These are phyloP conservation scores for Tuber indicum DNA, from an alignment of 495 filamentous ascomycete species.

Conservation along the genomic window DNA sequence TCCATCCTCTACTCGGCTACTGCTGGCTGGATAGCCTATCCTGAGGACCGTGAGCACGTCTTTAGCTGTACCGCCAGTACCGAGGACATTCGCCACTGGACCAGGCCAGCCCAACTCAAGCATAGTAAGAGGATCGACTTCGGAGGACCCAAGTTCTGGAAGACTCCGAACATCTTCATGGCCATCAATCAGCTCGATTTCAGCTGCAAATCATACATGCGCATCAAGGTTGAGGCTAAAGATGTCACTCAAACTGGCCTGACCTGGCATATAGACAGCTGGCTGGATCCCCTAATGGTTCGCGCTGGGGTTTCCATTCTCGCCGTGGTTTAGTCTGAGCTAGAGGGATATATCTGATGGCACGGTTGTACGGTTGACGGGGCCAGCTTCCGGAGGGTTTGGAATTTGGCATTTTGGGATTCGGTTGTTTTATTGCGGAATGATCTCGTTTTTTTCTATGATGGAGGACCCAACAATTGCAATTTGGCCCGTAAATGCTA, in stretches of 20 bases:
- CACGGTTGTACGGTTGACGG: not conserved
- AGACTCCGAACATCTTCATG: not conserved
- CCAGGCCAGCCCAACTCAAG: not conserved
- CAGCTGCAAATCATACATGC: not conserved
- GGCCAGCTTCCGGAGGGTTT: not conserved
- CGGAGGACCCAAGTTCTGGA: not conserved
- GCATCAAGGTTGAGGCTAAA: not conserved
- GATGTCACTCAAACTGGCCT: constrained; percentile 2
- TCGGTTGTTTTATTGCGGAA: not conserved
- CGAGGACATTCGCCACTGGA: not conserved
- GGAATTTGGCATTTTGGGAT: not conserved
- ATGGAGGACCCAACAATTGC: too few species aligned
- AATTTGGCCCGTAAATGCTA: too few species aligned
- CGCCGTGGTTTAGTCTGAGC: not conserved
- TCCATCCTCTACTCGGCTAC: constrained; percentile 8
- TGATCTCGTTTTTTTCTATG: too few species aligned
- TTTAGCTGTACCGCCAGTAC: constrained; percentile 8
- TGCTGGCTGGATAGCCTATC: constrained; percentile 9
- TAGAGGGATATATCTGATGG: not conserved
- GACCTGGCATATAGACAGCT: constrained; percentile 12
- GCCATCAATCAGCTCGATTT: constrained; percentile 11
- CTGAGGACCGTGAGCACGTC: not conserved
- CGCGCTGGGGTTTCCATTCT: constrained; percentile 4
- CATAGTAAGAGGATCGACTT: constrained; percentile 6
- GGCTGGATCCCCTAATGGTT: not conserved